phyloP scores from a whole-genome alignment of 2,329 filamentous ascomycete genomes.

The Aspergillus phoenicis region DNA sequence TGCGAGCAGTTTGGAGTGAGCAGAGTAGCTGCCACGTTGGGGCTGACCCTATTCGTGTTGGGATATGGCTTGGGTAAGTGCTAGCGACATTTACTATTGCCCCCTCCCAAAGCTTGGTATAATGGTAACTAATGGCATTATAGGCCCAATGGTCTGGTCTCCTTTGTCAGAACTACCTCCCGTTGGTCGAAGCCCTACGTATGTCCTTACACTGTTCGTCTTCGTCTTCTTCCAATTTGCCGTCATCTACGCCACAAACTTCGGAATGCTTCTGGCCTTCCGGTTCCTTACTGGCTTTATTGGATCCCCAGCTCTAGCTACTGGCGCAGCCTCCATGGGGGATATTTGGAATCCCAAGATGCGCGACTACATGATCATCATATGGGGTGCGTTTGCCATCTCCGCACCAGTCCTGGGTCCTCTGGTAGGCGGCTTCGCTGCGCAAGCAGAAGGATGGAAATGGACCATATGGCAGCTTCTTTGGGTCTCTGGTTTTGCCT shows the following conservation, averaged over 20 bases:
- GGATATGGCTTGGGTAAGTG: conserved; percentile 45
- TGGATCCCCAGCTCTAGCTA: conserved; percentile 50
- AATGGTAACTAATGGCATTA: background rate
- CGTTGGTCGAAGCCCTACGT: conserved; percentile 54
- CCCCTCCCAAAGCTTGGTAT: background rate
- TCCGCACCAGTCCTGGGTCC: conserved; percentile 62
- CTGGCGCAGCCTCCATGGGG: conserved; percentile 48
- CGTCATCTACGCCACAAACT: conserved; percentile 52
- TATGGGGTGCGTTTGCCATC: conserved; percentile 55
- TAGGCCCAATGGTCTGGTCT: conserved; percentile 50
- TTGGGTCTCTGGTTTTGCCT: conserved; percentile 60
- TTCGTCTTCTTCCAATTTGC: conserved; percentile 56
- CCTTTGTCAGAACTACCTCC: conserved; percentile 54
- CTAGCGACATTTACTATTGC: background rate
- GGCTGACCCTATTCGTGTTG: conserved; percentile 54
- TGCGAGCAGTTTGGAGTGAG: conserved; percentile 49
- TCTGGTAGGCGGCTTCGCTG: conserved; percentile 62
- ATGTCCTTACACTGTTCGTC: conserved; percentile 51
- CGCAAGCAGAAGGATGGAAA: conserved; percentile 60
- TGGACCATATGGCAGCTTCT: conserved; percentile 66
- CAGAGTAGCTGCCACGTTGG: conserved; percentile 50
- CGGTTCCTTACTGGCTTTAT: conserved; percentile 58
- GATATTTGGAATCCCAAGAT: conserved; percentile 47
- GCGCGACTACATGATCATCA: conserved; percentile 59
- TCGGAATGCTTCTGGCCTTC: conserved; percentile 56